Percentiles rank a stretch among this genome's conserved stretches.
Evolutionary conservation across 306 rosid species (phyloP).

Genomic region (Lablab purpureus): DNA sequence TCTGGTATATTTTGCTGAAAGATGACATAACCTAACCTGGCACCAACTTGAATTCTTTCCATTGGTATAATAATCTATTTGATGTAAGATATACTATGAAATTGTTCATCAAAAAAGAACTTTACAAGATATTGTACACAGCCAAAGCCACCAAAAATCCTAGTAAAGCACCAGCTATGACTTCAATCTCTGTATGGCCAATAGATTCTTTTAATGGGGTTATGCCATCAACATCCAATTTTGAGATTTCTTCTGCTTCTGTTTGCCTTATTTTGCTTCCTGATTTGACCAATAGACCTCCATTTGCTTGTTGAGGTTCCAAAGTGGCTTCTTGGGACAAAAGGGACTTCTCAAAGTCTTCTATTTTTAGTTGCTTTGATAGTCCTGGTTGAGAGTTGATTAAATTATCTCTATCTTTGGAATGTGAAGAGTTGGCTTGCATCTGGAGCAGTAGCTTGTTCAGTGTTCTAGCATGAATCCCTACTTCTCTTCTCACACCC

Average conservation of each 20-base stretch:
- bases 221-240: slow-evolving; percentile 36
- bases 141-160: slow-evolving; percentile 74
- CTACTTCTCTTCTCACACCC: slow-evolving; percentile 99
- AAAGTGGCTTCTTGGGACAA: slow-evolving; percentile 53
- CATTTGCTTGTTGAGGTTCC: slow-evolving; percentile 48
- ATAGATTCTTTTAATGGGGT: slow-evolving; percentile 69
- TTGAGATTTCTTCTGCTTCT: slow-evolving; percentile 51
- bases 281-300: slow-evolving; percentile 42
- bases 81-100: slow-evolving; percentile 21
- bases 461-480: slow-evolving; percentile 74
- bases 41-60: background rate
- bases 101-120: slow-evolving; percentile 15
- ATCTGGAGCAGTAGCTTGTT: slow-evolving; percentile 59
- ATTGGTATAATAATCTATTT: slow-evolving; percentile 11
- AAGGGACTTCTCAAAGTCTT: slow-evolving; percentile 47
- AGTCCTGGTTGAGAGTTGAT: slow-evolving; percentile 57
- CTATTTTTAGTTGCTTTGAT: slow-evolving; percentile 48
- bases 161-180: slow-evolving; percentile 77
- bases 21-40: slow-evolving; percentile 11
- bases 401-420: slow-evolving; percentile 53
- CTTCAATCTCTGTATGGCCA: slow-evolving; percentile 89
- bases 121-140: slow-evolving; percentile 47
- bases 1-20: background rate
- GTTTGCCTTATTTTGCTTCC: slow-evolving; percentile 47
- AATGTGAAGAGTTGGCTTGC: slow-evolving; percentile 40